These are phyloP conservation scores for Penicillium diatomitis DNA, from an alignment of 495 filamentous ascomycete species.

Conservation along the genomic window DNA sequence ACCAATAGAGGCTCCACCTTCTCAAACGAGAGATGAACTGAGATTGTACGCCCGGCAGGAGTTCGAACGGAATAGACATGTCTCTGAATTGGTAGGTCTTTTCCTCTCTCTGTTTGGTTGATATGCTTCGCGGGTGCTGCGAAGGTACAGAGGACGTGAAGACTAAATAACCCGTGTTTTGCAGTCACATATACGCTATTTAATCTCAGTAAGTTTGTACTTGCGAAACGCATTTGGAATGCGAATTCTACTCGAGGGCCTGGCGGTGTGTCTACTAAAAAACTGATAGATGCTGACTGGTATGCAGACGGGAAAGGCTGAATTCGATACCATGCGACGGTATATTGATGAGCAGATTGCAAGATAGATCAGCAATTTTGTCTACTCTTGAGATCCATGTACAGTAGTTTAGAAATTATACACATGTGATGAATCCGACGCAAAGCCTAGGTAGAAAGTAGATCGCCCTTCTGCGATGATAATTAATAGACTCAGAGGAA, in stretches of 20 bases:
- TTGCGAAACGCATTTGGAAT: neutral
- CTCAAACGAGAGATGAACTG: constrained; percentile 53
- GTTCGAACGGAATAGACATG: constrained; percentile 61
- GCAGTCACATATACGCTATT: constrained; percentile 48
- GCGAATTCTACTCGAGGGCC: no score
- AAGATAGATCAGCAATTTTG: constrained; percentile 5
- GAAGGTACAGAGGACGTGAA: no score
- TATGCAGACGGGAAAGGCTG: constrained; percentile 46
- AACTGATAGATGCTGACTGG: neutral
- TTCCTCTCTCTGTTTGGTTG: neutral
- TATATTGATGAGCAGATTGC: constrained; percentile 43
- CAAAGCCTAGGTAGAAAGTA: no score
- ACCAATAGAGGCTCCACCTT: constrained; percentile 30
- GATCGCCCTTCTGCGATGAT: no score
- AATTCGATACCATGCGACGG: constrained; percentile 51
- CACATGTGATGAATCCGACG: no score
- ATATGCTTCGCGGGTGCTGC: neutral
- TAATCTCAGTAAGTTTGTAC: constrained; percentile 38
- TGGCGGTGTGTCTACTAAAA: neutral
- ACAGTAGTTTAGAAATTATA: no score
- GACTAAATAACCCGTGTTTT: neutral
- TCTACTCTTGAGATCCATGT: neutral
- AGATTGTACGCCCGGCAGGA: constrained; percentile 62
- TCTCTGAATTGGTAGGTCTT: constrained; percentile 57
- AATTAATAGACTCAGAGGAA: no score